Evolutionary conservation across 306 rosid genomes (phyloP), one percentile per base, ranked within the genome.

Genomic region (Acacia acuminata): DNA sequence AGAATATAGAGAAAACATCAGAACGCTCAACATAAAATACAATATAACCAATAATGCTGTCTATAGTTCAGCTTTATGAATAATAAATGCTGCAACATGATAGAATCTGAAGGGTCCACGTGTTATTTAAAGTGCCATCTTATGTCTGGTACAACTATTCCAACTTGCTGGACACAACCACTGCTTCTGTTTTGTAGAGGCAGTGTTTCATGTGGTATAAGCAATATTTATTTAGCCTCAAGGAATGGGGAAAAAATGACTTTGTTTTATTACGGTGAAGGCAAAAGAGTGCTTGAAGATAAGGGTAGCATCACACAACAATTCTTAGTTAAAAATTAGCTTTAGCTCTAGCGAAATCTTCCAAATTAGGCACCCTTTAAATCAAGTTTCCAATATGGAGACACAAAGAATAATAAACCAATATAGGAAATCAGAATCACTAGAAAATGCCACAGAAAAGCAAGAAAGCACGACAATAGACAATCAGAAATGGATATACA

Each of bases 1-100:
- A 91, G 85, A 84, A 69, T 40, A 55, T 51, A 69, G 58, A 88
- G 84, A 82, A 65, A 40, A 55, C 34, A 45, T 56, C 66, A 76
- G 12, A 58, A 11, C 73, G 76, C 34, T 74, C 67, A 69, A 81
- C 63, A 66, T 40, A 83, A 32, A 85, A 50, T 65, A 69, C 70
- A 45, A 79, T 5, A 17, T 22, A 77, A 82, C 34, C 48, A 84
- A 50, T 43, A 58, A 81, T 30, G 63, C 71, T 22, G 17, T 24
- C 71, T 4, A 34, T n/a, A 10, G 32, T 40, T 40, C 30, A 42
- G 43, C 32, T n/a, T 40, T 12, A 11, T 10, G 4, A n/a, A 42
- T 38, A 75, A 64, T 67, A 53, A 61, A 70, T 73, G 56, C 15
- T 17, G 58, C 58, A 51, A 71, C 16, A 44, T 44, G 56, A 70